Conservation (phyloP, 495 filamentous ascomycete species). For the Glonium stellatum region DNA sequence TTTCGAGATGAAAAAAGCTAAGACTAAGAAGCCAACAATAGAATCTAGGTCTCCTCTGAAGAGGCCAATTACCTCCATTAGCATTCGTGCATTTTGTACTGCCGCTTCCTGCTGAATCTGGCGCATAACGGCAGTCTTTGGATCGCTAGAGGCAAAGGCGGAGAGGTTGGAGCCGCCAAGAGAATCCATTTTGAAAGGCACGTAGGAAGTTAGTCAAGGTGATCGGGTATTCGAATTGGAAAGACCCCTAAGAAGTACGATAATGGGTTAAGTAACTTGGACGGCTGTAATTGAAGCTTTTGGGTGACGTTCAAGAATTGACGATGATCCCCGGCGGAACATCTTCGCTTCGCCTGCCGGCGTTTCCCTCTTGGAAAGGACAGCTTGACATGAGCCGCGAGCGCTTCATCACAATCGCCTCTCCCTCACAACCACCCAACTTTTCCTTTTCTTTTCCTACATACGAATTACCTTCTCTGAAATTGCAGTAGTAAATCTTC, state of each 20-base stretch:
- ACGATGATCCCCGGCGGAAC: conserved; percentile 1
- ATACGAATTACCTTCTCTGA: neutral
- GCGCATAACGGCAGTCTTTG: conserved; percentile 63
- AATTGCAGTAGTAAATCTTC: neutral
- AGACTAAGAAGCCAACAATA: neutral
- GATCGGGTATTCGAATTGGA: neutral
- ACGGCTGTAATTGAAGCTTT: neutral
- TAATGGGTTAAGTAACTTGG: neutral
- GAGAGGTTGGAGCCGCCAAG: conserved; percentile 20
- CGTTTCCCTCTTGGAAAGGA: conserved; percentile 4
- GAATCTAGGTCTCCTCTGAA: too few species aligned
- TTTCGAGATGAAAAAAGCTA: neutral
- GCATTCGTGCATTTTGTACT: conserved; percentile 62
- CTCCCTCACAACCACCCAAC: neutral
- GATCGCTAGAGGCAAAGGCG: conserved; percentile 37
- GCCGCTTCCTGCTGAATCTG: conserved; percentile 69
- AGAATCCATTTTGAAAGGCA: conserved; percentile 23
- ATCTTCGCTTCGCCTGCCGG: neutral
- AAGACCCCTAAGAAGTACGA: neutral
- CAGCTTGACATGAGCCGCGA: conserved; percentile 4
- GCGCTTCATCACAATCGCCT: neutral
- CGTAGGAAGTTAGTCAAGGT: neutral
- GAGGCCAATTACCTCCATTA: conserved; percentile 57
- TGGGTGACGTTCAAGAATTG: neutral
- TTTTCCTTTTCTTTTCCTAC: conserved; percentile 1